Conservation (phyloP, 2,329 filamentous ascomycete species). For the Zymoseptoria passerinii region DNA sequence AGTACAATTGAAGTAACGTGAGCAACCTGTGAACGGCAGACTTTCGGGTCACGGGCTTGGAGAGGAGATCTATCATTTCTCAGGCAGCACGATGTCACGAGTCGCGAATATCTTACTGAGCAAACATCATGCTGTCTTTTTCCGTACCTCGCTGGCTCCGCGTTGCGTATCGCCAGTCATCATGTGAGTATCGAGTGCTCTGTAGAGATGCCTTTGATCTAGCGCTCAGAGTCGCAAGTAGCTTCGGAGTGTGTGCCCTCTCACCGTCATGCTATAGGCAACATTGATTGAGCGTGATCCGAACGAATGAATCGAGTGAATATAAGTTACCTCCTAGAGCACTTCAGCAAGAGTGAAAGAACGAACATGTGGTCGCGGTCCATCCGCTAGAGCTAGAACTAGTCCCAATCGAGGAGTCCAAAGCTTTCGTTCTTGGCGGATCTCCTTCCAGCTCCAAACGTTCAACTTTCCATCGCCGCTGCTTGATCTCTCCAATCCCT, state of each 20-base stretch:
- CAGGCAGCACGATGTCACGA: neutral
- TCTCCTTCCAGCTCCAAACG: neutral
- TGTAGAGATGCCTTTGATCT: too few relatives aligned
- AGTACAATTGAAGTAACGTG: neutral
- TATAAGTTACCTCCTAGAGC: too few relatives aligned
- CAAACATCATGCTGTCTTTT: neutral
- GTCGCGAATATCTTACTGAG: neutral
- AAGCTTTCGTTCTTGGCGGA: neutral
- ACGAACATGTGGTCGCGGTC: too few relatives aligned
- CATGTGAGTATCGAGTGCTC: neutral
- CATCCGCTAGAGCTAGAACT: too few relatives aligned
- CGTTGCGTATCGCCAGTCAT: too few relatives aligned
- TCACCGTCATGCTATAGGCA: too few relatives aligned
- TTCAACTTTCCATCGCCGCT: neutral
- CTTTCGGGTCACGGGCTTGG: neutral
- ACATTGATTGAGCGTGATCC: too few relatives aligned
- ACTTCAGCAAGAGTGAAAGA: neutral
- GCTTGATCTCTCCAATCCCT: neutral
- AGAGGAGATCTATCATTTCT: neutral
- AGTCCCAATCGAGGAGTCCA: neutral
- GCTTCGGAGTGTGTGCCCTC: too few relatives aligned
- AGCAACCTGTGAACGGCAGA: neutral
- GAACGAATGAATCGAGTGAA: too few relatives aligned
- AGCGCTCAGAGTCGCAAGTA: too few relatives aligned
- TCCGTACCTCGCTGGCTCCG: neutral